These are phyloP conservation scores for Clonostachys rosea DNA, from an alignment of 2,329 filamentous ascomycete species.

Conservation along the genomic window DNA sequence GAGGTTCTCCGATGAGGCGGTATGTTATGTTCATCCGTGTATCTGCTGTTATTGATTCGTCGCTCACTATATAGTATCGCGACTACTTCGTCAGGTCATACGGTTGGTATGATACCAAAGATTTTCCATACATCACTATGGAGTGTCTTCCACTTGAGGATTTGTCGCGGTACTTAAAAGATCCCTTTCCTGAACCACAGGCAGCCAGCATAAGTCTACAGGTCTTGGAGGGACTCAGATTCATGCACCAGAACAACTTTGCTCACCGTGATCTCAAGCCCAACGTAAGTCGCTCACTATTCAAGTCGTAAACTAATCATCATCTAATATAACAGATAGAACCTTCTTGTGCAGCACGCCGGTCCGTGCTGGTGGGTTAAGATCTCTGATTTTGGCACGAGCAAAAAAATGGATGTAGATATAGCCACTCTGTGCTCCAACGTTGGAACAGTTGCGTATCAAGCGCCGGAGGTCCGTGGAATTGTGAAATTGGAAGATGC, in stretches of 20 bases:
- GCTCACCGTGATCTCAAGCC: not conserved
- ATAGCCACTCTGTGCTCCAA: not conserved
- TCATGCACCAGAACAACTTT: too few species aligned
- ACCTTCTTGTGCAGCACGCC: not conserved
- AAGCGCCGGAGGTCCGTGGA: not conserved
- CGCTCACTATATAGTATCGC: not conserved
- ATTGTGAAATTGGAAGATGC: not conserved
- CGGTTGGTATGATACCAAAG: not conserved
- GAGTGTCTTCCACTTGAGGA: conserved; percentile 13
- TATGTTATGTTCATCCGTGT: too few species aligned
- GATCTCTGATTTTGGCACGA: not conserved
- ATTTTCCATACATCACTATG: conserved; percentile 6
- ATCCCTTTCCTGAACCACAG: too few species aligned
- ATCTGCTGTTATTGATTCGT: too few species aligned
- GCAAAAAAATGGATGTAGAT: not conserved
- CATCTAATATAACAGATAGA: too few species aligned
- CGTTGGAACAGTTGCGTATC: not conserved
- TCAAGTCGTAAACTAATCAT: too few species aligned
- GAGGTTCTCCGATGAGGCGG: too few species aligned
- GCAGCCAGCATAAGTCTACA: too few species aligned
- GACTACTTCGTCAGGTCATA: not conserved
- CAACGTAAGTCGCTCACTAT: not conserved
- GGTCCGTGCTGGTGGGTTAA: not conserved
- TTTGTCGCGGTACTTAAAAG: conserved; percentile 8
- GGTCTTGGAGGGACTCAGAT: too few species aligned